Percentiles rank a stretch among this genome's conserved stretches.
Evolutionary conservation across 2,329 filamentous ascomycete genomes (phyloP).

Genomic region (Fusarium sp.): DNA sequence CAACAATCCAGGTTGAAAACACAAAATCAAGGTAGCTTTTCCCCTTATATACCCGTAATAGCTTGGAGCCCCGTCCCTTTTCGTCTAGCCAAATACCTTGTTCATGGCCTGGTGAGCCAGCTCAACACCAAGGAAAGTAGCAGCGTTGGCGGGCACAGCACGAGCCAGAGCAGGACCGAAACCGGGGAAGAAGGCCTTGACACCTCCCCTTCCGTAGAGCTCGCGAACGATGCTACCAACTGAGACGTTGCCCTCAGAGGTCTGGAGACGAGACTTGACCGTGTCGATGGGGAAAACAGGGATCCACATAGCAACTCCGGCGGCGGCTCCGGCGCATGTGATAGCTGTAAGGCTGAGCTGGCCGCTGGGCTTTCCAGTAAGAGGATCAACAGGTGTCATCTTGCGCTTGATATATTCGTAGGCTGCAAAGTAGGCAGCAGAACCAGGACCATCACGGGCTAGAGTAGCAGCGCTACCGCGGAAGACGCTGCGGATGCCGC

Average conservation of each 20-base stretch:
- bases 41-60: background rate
- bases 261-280: conserved; percentile 94
- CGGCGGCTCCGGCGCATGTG: conserved; percentile 86
- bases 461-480: conserved; percentile 91
- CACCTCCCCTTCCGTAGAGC: conserved; percentile 84
- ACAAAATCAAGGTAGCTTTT: conserved; percentile 30
- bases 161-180: conserved; percentile 92
- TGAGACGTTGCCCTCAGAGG: conserved; percentile 84
- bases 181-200: conserved; percentile 96
- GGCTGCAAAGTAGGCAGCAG: conserved; percentile 94
- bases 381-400: conserved; percentile 84
- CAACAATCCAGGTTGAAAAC: conserved; percentile 6
- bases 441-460: conserved; percentile 91
- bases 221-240: conserved; percentile 83
- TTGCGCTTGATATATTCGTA: conserved; percentile 95
- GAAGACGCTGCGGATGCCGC: conserved; percentile 91
- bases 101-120: conserved; percentile 86
- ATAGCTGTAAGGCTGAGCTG: conserved; percentile 85
- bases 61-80: background rate
- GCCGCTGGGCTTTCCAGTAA: conserved; percentile 77
- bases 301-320: conserved; percentile 99
- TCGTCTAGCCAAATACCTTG: conserved; percentile 70
- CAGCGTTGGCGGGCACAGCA: conserved; percentile 95
- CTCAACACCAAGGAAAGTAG: conserved; percentile 90
- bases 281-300: conserved; percentile 98